phyloP scores from a whole-genome alignment of 495 filamentous ascomycete genomes.

The Hyaloscypha bicolor region DNA sequence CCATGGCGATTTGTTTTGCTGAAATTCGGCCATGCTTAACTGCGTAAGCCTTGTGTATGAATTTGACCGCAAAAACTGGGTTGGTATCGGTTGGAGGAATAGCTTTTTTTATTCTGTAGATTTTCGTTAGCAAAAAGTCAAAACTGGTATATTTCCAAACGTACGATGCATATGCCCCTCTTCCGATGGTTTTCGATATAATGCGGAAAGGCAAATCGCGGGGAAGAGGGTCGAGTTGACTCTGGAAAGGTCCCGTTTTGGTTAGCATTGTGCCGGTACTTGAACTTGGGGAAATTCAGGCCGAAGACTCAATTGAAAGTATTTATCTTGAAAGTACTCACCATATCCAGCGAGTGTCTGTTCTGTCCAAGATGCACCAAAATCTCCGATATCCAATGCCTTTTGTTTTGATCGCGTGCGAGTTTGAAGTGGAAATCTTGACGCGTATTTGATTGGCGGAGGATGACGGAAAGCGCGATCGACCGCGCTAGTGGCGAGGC shows the following conservation, averaged over 20 bases:
- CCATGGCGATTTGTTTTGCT: slow-evolving; percentile 83
- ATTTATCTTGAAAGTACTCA: slow-evolving; percentile 27
- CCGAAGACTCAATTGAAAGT: neutral
- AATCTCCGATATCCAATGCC: slow-evolving; percentile 29
- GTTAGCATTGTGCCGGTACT: slow-evolving; percentile 41
- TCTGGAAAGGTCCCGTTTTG: slow-evolving; percentile 52
- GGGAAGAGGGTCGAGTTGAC: slow-evolving; percentile 86
- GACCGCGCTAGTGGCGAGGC: neutral
- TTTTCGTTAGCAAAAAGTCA: slow-evolving; percentile 24
- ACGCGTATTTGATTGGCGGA: slow-evolving; percentile 29
- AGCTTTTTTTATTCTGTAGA: slow-evolving; percentile 87
- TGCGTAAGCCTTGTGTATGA: slow-evolving; percentile 97
- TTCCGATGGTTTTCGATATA: slow-evolving; percentile 92
- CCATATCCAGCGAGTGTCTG: slow-evolving; percentile 30
- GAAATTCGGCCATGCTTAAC: slow-evolving; percentile 84
- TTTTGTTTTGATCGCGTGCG: slow-evolving; percentile 29
- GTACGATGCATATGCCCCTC: slow-evolving; percentile 96
- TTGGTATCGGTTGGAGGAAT: slow-evolving; percentile 65
- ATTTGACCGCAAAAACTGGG: slow-evolving; percentile 94
- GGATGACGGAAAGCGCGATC: neutral
- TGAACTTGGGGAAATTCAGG: slow-evolving; percentile 11
- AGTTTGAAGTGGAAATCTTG: slow-evolving; percentile 24
- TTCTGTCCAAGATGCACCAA: slow-evolving; percentile 6
- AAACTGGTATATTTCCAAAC: slow-evolving; percentile 31
- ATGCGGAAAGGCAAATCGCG: slow-evolving; percentile 88